These are phyloP conservation scores for Solanum dulcamara DNA, from an alignment of 257 asterid species.

Conservation along the genomic window DNA sequence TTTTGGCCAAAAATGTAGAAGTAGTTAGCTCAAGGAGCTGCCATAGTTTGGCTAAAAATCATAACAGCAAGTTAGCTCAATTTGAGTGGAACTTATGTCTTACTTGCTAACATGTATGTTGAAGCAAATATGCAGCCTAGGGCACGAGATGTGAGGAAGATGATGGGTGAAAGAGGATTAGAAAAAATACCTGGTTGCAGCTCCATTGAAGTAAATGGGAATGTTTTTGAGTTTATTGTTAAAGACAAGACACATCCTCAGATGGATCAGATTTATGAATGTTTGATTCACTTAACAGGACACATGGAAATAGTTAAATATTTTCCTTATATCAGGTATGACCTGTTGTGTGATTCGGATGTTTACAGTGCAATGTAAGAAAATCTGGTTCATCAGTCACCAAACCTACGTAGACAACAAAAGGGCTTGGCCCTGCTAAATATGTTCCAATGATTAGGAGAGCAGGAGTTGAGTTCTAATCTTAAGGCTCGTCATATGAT, in stretches of 20 bases:
- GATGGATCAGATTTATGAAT: conserved; percentile 28
- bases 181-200: conserved; percentile 82
- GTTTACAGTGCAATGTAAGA: background rate
- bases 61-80: no score
- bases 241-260: conserved; percentile 47
- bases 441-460: no score
- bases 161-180: conserved; percentile 65
- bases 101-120: conserved; percentile 60
- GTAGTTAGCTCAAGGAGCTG: no score
- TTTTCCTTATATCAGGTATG: background rate
- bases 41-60: no score
- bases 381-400: background rate
- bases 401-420: background rate
- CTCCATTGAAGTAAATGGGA: conserved; percentile 62
- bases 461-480: background rate
- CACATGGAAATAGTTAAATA: conserved; percentile 15
- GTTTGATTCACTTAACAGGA: conserved; percentile 34
- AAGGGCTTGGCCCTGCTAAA: background rate
- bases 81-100: conserved; percentile 57
- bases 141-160: conserved; percentile 56
- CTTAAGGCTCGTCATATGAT: no score
- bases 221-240: conserved; percentile 46
- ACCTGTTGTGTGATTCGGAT: conserved; percentile 7
- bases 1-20: no score
- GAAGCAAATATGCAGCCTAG: conserved; percentile 49